Evolutionary conservation across 352 stramenopile species (phyloP), one percentile per base, ranked within the genome.

Genomic region (Globisporangium lucens): DNA sequence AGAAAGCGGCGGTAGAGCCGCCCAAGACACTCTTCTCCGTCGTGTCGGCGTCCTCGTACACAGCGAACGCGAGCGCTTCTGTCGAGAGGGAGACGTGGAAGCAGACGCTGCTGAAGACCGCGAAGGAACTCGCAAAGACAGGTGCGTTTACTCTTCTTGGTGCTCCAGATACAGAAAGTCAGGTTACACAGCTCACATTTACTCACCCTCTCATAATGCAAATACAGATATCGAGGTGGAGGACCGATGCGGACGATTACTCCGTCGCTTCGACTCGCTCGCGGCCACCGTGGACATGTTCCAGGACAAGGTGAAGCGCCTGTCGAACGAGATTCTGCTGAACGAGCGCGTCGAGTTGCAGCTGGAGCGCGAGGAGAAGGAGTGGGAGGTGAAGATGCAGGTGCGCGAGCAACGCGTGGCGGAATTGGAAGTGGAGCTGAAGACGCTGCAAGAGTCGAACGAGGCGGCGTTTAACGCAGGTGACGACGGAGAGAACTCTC

Each of bases 321-420:
- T 75, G 5, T 73, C 63, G 20, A 78, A 78, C 64, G 77, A 85
- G n/a, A 69, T 79, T 46, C 61, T 71, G 8, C 38, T 91, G 35
- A 83, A 84, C 59, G 76, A 89, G 41, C 77, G 78, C 67, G 72
- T 89, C 38, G 79, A 89, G 66, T 74, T 58, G 61, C 80, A 86
- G n/a, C 56, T 89, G 22, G 81, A 81, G 13, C 69, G 75, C 33
- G 81, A 88, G 57, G 83, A 91, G 66, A 66, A 65, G 36, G 79
- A 72, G 56, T 91, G 83, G 83, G 80, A 89, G 58, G 70, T 75
- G 66, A 75, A 85, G 55, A 88, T 91, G 72, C 77, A 86, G 57
- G 58, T 70, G 47, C 73, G 76, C 36, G 78, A 89, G 59, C 65
- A 83, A 57, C 69, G 56, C 8, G 68, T 89, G 24, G 80, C 77